A percentile compares a stretch with the other conserved stretches of the same genome.
Conservation (phyloP, 805 yeast species). For the Wickerhamomyces chaumierensis region DNA sequence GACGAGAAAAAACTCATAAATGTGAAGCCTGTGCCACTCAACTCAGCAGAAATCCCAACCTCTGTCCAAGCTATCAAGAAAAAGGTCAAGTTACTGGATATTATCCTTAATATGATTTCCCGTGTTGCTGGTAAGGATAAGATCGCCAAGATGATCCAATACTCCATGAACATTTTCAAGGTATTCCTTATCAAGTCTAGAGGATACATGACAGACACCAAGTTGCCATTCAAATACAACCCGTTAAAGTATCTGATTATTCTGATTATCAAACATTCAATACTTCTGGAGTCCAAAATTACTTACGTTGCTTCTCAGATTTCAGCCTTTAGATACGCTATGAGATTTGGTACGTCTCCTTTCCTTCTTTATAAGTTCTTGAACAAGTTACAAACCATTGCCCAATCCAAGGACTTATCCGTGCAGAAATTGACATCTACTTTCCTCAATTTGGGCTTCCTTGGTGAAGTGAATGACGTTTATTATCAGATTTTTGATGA, state of each 20-base stretch:
- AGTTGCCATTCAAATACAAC: constrained; percentile 15
- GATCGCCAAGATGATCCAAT: constrained; percentile 52
- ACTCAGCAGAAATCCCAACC: background rate
- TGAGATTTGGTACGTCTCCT: constrained; percentile 64
- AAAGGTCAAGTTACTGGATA: background rate
- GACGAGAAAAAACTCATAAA: background rate
- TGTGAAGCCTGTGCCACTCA: background rate
- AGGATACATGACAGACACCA: constrained; percentile 18
- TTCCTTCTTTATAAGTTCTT: constrained; percentile 31
- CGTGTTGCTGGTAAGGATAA: constrained; percentile 58
- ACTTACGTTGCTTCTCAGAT: constrained; percentile 35
- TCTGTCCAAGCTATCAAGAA: background rate
- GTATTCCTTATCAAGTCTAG: constrained; percentile 33
- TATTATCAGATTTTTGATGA: constrained; percentile 64
- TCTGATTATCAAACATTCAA: constrained; percentile 18
- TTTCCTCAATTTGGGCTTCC: constrained; percentile 32
- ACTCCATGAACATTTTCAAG: constrained; percentile 40
- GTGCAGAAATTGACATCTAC: constrained; percentile 14
- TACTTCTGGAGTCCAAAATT: constrained; percentile 24
- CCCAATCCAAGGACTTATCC: constrained; percentile 6
- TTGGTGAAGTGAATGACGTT: constrained; percentile 41
- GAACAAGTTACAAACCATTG: constrained; percentile 11
- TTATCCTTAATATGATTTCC: background rate
- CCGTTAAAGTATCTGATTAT: constrained; percentile 16
- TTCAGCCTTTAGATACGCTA: constrained; percentile 50